Base-by-base conservation (phyloP, 2,329 filamentous ascomycete species). In the Calonectria pauciramosa region DNA sequence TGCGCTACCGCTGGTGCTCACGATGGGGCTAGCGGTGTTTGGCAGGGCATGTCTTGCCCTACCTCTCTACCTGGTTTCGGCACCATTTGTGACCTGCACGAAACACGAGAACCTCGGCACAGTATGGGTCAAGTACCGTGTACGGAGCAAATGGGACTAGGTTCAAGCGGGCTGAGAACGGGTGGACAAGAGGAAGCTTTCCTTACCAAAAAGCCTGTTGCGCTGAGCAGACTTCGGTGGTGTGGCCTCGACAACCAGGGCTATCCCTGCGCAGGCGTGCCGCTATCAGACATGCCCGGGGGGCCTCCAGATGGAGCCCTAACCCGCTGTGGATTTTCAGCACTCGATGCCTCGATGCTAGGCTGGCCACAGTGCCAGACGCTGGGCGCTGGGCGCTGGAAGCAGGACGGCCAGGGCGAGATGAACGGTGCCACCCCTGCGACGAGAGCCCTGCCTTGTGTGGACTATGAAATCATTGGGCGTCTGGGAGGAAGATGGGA, bases 401-500 rank as follows among this genome's bases (percentile, higher is more conserved):
- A 70, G 68, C 75, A 75, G 79, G 79, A 79, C 77, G 74, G 78
- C 68, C 70, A 78, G 76, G 72, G 63, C 76, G 73, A 81, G 75
- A 78, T 72, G 77, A 79, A 78, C 72, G 63, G 78, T 75, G 65
- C 51, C 26, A 80, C 67, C 79, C 80, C 75, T 80, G 80, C 54
- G 68, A 47, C 36, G 59, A 36, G 72, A 78, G 78, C 77, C 80
- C 80, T 81, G 80, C 70, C 72, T 49, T 36, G 64, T 56, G 80
- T 80, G 80, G 80, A 75, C 72, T 73, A 81, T 81, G 78, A 81
- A 81, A 81, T 80, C 80, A 81, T 81, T 79, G 72, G 75, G 80
- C 78, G 75, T 80, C 74, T 79, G 78, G 72, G 76, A 67, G 30
- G 68, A 67, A 72, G 74, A 80, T 80, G 72, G 56, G 65, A 75